Base-by-base conservation (phyloP, 352 stramenopile genomes). In the Phytopythium kandeliae region DNA sequence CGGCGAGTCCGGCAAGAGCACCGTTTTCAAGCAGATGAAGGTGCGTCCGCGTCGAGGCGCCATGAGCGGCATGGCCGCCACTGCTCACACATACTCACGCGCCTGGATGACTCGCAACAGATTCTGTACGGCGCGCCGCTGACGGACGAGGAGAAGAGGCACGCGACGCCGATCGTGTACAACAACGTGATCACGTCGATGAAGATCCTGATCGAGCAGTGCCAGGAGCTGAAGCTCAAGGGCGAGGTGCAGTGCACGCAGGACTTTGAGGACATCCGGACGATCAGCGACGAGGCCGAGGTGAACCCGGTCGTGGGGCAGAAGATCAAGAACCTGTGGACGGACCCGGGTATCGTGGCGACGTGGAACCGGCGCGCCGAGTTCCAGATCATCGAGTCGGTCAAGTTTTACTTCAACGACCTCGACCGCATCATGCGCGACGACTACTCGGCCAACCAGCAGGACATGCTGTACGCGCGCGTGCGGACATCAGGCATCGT, bases 381-480 rank as follows among this genome's bases (percentile, higher is more conserved):
- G 54, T 98, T 96, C 64, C 95, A 98, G 79, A 97, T 98, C 63
- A 90, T 98, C 58, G 96, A 98, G 60, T 97, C 93, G 41, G 89
- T 98, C 54, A 97, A 97, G 64, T 98, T 96, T 63, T 98, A 97
- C 69, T 98, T 98, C 69, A 95, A 96, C 55, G 85, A 97, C 58
- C 86, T 98, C 34, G 89, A 98, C 58, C 68, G 86, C 48, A 98
- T 98, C 70, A 97, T 96, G 81, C 69, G 72, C 35, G 78, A 89
- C 53, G 87, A 97, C 58, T 98, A 97, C 67, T 68, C 95, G 42
- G 86, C 91, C 25, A 97, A 76, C 4, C 87, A 97, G 62, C 89
- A 98, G 63, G 95, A 98, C 70, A 97, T 98, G 69, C 74, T 98
- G 24, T 94, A 97, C 59, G 92, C 93, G n/a, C 90, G 94, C 45